These are phyloP conservation scores for Ceratocystis cubensis DNA, from an alignment of 2,329 filamentous ascomycete genomes.

Conservation along the genomic window DNA sequence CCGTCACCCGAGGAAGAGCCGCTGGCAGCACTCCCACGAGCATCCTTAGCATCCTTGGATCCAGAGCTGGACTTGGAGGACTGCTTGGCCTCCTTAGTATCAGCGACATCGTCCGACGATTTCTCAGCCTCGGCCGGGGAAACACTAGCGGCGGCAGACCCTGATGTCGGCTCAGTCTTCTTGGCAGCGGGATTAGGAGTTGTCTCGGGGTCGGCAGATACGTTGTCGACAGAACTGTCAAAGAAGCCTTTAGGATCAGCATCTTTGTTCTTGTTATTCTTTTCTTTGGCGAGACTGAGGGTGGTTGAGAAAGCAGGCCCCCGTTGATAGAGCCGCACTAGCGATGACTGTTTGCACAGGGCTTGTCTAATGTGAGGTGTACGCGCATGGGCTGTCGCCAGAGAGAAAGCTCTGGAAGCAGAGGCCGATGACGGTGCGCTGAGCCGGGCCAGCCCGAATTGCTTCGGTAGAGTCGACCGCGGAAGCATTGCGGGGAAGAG, in stretches of 20 bases:
- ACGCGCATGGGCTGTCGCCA: constrained; percentile 10
- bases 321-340: constrained; percentile 17
- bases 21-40: constrained; percentile 46
- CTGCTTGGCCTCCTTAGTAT: constrained; percentile 13
- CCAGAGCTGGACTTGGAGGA: constrained; percentile 14
- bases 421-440: constrained; percentile 9
- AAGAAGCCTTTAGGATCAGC: constrained; percentile 34
- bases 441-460: constrained; percentile 15
- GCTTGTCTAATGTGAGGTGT: constrained; percentile 17
- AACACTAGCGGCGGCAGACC: neutral
- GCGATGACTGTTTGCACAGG: constrained; percentile 10
- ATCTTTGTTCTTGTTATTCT: constrained; percentile 29
- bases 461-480: constrained; percentile 17
- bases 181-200: constrained; percentile 27
- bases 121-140: constrained; percentile 4
- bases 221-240: constrained; percentile 37
- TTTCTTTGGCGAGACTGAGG: constrained; percentile 19
- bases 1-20: constrained; percentile 30
- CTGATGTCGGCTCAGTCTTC: constrained; percentile 12
- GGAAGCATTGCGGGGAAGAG: constrained; percentile 18
- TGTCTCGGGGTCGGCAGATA: constrained; percentile 40
- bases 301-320: constrained; percentile 17
- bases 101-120: neutral
- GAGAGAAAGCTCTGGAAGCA: constrained; percentile 12
- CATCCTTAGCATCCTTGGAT: constrained; percentile 35